These are phyloP conservation scores for Leccinellum luteum DNA, from an alignment of 768 basidiomycete species.

Conservation along the genomic window DNA sequence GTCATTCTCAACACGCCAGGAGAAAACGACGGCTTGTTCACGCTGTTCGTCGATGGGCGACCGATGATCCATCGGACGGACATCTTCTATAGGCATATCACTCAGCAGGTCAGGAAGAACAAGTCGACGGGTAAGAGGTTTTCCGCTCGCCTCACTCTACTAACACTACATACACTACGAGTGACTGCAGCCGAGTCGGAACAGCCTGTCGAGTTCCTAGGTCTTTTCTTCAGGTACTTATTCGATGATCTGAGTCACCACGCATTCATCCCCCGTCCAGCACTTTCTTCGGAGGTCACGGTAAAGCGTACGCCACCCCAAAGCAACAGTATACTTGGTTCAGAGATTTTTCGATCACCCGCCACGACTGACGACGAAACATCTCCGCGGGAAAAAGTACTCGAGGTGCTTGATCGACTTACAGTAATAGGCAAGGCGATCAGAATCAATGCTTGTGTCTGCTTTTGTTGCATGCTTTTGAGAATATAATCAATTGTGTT, in stretches of 20 bases:
- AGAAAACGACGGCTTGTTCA: conserved; percentile 60
- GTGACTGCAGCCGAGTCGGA: not conserved
- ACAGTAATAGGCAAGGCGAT: not conserved
- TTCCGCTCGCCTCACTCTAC: not conserved
- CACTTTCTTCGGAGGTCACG: conserved; percentile 80
- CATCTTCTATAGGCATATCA: conserved; percentile 57
- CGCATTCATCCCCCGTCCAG: conserved; percentile 32
- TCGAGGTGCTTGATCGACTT: not conserved
- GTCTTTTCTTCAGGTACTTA: conserved; percentile 76
- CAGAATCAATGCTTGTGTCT: not conserved
- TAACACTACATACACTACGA: not conserved
- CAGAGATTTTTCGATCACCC: conserved; percentile 58
- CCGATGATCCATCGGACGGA: conserved; percentile 52
- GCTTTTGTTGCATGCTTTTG: not conserved
- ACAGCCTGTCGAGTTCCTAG: conserved; percentile 38
- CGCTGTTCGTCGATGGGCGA: conserved; percentile 60
- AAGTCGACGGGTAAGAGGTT: conserved; percentile 11
- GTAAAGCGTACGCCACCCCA: conserved; percentile 62
- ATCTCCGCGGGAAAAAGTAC: not conserved
- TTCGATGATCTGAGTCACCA: not conserved
- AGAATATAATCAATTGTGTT: not conserved
- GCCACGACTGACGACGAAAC: conserved; percentile 15
- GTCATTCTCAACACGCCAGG: conserved; percentile 76
- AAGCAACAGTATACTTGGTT: conserved; percentile 77
- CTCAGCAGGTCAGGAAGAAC: conserved; percentile 1